Evolutionary conservation across 2,329 filamentous ascomycete genomes (phyloP).

Genomic region (Phialophora macrospora): DNA sequence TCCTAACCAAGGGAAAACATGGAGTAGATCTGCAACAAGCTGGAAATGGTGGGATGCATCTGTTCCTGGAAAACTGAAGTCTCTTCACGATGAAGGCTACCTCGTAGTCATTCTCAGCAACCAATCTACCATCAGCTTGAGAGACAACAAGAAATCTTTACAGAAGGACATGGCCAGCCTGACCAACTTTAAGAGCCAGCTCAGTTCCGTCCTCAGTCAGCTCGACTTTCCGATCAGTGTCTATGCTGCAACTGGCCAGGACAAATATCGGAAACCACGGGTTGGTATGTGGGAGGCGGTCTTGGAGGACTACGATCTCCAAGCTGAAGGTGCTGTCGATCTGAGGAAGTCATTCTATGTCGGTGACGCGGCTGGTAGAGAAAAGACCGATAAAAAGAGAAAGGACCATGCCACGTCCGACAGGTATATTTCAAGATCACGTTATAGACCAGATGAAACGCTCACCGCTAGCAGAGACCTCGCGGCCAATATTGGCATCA

Average conservation of each 20-base stretch:
- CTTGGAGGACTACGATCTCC: conserved; percentile 64
- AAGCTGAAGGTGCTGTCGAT: conserved; percentile 65
- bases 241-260: conserved; percentile 84
- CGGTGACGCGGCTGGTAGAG: conserved; percentile 76
- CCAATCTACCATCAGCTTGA: conserved; percentile 80
- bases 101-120: conserved; percentile 83
- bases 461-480: conserved; percentile 65
- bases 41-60: conserved; percentile 92
- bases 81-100: conserved; percentile 75
- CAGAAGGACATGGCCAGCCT: conserved; percentile 71
- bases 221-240: conserved; percentile 77
- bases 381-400: conserved; percentile 47
- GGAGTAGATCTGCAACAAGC: conserved; percentile 71
- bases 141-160: conserved; percentile 71
- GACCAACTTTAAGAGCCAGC: conserved; percentile 81
- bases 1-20: conserved; percentile 79
- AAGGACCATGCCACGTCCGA: conserved; percentile 67
- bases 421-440: conserved; percentile 49
- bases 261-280: conserved; percentile 84
- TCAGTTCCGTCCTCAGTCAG: conserved; percentile 68
- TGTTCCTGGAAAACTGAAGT: conserved; percentile 70
- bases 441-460: not conserved
- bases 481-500: conserved; percentile 79
- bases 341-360: conserved; percentile 77
- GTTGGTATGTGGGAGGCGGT: conserved; percentile 84